Conservation (phyloP, 164 flowering plant genomes). For the Protea cynaroides region DNA sequence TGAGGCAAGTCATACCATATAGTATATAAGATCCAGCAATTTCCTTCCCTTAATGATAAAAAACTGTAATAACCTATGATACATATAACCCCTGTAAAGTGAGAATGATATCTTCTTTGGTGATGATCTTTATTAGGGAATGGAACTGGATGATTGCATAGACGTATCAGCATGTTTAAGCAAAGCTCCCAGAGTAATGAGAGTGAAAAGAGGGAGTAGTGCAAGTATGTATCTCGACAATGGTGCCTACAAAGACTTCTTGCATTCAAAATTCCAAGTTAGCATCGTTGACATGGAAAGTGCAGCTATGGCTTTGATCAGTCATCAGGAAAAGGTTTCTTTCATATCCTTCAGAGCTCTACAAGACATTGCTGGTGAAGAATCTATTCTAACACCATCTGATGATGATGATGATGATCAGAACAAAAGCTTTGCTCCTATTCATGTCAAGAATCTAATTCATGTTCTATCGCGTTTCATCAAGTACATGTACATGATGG, state of each 20-base stretch:
- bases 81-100: too few species aligned
- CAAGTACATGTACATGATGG: neutral
- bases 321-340: conserved; percentile 16
- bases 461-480: conserved; percentile 11
- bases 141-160: conserved; percentile 32
- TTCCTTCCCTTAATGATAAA: too few species aligned
- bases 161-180: conserved; percentile 29
- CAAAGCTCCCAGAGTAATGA: conserved; percentile 12
- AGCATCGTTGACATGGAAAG: conserved; percentile 26
- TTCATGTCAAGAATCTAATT: conserved; percentile 17
- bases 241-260: conserved; percentile 18
- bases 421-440: conserved; percentile 1
- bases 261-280: conserved; percentile 13
- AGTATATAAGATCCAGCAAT: too few species aligned
- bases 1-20: neutral
- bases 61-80: too few species aligned
- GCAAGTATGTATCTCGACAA: conserved; percentile 18
- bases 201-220: conserved; percentile 22
- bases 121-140: neutral
- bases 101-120: too few species aligned
- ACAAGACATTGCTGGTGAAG: conserved; percentile 19
- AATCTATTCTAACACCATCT: conserved; percentile 12
- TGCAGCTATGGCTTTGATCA: conserved; percentile 18
- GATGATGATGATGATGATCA: conserved; percentile 15
- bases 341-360: conserved; percentile 21